Base-by-base conservation (phyloP, 495 filamentous ascomycete genomes). In the Tuber magnatum region DNA sequence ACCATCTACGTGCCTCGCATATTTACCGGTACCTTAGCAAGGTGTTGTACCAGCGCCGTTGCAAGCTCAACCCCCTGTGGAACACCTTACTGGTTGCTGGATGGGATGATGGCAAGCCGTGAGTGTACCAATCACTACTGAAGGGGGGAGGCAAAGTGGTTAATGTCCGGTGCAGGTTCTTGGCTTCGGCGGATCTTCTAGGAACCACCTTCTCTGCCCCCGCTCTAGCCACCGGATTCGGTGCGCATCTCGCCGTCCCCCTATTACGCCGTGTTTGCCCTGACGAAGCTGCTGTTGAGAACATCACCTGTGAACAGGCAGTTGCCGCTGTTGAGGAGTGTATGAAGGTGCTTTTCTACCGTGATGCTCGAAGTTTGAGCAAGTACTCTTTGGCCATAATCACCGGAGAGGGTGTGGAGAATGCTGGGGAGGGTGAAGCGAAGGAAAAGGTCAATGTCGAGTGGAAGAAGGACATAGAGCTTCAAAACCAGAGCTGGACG, bases 331-430 rank as follows among this genome's bases (percentile, higher is more conserved):
- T 98, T 74, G 91, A 91, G 85, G 92, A 97, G 84, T 96, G 93
- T 83, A 93, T 99, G 92, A 98, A 98, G 88, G 94, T 98, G 74
- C 87, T 99, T 74, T 99, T 93, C 87, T 99, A 99, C 86, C 88
- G 95, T 77, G 95, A 99, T 86, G 95, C 95, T 12, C 90, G 95
- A 81, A 95, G 92, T 86, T 84, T 94, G 83, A 93, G 97, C 84
- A 87, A 90, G 83, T 99, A 97, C 84, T 93, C 92, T 72, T 90
- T 99, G 83, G 94, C 94, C 22, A 87, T 97, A 41, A 88, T 99
- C 71, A 94, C 93, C 68, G 89, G 91, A 84, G 92, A 93, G 41
- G 91, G 91, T 42, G 90, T 97, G 80, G 92, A 97, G 78, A 80
- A 89, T 84, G 89, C 94, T 85, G 86, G 91, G 81, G 92, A 96